Percentiles rank a stretch among this genome's conserved stretches.
Conservation (phyloP, 768 basidiomycete genomes). For the Tremella mesenterica region DNA sequence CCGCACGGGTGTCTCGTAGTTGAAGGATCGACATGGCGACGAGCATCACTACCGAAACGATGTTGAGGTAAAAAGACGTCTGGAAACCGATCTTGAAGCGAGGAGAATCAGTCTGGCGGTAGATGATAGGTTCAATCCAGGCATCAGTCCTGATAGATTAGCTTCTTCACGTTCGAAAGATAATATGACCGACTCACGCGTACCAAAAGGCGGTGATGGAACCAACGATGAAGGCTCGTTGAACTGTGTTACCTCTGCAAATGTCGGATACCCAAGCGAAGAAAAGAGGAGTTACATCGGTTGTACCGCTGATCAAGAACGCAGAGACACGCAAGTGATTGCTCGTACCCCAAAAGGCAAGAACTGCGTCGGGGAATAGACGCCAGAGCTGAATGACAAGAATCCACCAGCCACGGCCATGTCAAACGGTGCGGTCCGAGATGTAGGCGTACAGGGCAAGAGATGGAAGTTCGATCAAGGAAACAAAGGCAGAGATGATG, state of each 20-base stretch:
- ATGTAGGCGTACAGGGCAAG: slow-evolving; percentile 1
- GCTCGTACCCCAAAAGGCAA: background rate
- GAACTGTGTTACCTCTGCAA: slow-evolving; percentile 7
- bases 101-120: slow-evolving; percentile 14
- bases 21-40: background rate
- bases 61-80: slow-evolving; percentile 7
- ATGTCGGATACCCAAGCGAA: slow-evolving; percentile 14
- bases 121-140: slow-evolving; percentile 16
- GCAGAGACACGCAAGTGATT: background rate
- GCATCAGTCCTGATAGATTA: slow-evolving; percentile 3
- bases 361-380: background rate
- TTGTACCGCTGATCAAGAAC: background rate
- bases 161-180: too few species aligned
- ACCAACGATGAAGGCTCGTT: slow-evolving; percentile 12
- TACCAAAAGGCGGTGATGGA: slow-evolving; percentile 12
- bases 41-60: slow-evolving; percentile 3
- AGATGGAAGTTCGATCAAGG: slow-evolving; percentile 3
- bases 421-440: slow-evolving; percentile 4
- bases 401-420: slow-evolving; percentile 1
- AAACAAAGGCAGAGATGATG: slow-evolving; percentile 8
- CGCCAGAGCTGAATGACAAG: background rate
- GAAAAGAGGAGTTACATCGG: background rate
- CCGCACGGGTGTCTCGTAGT: background rate
- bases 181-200: slow-evolving; percentile 1
- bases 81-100: slow-evolving; percentile 16